Percentiles rank a stretch among this genome's conserved stretches.
Conservation (phyloP, 2,329 filamentous ascomycete species). For the Elsinoe fawcettii region DNA sequence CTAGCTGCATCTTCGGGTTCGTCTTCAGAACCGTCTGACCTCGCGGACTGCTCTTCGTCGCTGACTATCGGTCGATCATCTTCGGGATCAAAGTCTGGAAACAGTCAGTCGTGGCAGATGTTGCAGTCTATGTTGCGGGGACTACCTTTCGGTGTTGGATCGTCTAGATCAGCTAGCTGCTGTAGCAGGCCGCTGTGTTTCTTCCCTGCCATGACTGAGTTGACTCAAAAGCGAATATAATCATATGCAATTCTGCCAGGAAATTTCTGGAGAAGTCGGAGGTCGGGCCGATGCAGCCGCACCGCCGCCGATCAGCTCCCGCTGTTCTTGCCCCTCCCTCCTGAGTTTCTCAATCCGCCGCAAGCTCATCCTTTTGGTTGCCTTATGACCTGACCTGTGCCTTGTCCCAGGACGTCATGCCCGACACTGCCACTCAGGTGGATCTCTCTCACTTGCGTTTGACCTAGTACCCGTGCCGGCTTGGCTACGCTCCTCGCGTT, state of each 20-base stretch:
- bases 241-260: not conserved
- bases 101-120: too few relatives aligned
- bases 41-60: constrained; percentile 44
- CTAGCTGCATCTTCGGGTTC: constrained; percentile 53
- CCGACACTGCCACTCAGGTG: not conserved
- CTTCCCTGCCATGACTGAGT: constrained; percentile 16
- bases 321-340: not conserved
- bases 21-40: constrained; percentile 40
- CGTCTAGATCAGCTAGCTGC: constrained; percentile 25
- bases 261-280: constrained; percentile 11
- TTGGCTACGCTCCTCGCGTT: not conserved
- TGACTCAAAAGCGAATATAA: not conserved
- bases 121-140: too few relatives aligned
- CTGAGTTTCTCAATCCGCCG: not conserved
- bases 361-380: not conserved
- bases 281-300: not conserved
- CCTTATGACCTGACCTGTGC: not conserved
- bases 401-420: not conserved
- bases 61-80: constrained; percentile 50
- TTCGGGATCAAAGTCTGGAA: constrained; percentile 75
- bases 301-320: not conserved
- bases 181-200: constrained; percentile 16
- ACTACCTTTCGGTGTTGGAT: constrained; percentile 26
- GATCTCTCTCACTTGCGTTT: not conserved
- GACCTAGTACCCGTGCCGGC: not conserved